Conservation (phyloP, 1,284 basidiomycete species). For the Trichosporon ovoides region DNA sequence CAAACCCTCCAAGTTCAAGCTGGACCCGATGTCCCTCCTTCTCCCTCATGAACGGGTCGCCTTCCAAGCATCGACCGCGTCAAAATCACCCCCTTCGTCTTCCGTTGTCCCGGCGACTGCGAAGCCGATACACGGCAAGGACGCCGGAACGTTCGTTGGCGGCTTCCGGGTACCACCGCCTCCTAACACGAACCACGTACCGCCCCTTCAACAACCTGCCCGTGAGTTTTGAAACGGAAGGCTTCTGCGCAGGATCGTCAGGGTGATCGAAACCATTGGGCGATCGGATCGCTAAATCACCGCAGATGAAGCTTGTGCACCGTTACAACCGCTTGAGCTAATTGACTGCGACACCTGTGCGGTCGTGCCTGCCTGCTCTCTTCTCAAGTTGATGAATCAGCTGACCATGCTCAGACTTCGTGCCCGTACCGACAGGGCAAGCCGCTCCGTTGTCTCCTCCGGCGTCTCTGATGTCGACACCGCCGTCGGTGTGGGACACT, state of each 20-base stretch:
- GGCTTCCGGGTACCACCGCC: background rate
- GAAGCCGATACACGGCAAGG: background rate
- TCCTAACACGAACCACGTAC: slow-evolving; percentile 4
- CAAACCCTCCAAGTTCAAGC: slow-evolving; percentile 36
- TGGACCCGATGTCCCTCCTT: slow-evolving; percentile 46
- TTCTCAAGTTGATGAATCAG: background rate
- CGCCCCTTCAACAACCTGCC: slow-evolving; percentile 13
- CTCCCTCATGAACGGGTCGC: slow-evolving; percentile 43
- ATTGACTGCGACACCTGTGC: no score
- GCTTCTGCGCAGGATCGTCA: background rate
- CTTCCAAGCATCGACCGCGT: slow-evolving; percentile 3
- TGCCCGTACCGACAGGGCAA: slow-evolving; percentile 19
- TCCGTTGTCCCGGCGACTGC: background rate
- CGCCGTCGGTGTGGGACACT: slow-evolving; percentile 33
- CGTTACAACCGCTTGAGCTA: background rate
- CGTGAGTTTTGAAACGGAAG: background rate
- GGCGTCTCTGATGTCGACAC: slow-evolving; percentile 37
- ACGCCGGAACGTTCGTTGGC: slow-evolving; percentile 3
- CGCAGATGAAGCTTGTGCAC: background rate
- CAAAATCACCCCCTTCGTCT: background rate
- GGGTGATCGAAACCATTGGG: background rate
- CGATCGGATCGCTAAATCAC: slow-evolving; percentile 6
- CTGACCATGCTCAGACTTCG: slow-evolving; percentile 15
- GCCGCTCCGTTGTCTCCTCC: slow-evolving; percentile 37
- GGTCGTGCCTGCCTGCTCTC: background rate